These are phyloP conservation scores for Pleurotus platypus DNA, from an alignment of 768 basidiomycete species.

Conservation along the genomic window DNA sequence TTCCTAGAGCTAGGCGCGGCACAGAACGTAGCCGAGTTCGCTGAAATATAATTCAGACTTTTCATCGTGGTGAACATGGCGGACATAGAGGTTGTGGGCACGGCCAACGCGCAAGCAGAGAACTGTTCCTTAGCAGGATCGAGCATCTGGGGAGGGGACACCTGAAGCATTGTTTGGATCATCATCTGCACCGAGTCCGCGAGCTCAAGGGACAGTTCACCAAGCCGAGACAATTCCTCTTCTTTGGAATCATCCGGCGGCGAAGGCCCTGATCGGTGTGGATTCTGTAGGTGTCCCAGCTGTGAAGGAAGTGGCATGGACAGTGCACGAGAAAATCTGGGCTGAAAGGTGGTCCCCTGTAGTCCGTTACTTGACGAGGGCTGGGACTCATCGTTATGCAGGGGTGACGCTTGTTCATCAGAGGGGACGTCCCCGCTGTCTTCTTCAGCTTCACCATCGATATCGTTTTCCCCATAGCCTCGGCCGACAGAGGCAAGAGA, in stretches of 20 bases:
- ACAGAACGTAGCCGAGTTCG: slow-evolving; percentile 66
- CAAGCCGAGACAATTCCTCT: slow-evolving; percentile 39
- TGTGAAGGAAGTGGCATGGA: slow-evolving; percentile 80
- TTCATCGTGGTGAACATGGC: slow-evolving; percentile 91
- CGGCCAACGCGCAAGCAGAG: slow-evolving; percentile 81
- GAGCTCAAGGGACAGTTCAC: slow-evolving; percentile 79
- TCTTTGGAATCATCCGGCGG: slow-evolving; percentile 50
- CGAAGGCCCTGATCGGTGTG: slow-evolving; percentile 65
- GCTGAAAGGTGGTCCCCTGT: neutral
- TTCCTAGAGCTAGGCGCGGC: slow-evolving; percentile 9
- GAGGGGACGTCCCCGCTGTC: neutral
- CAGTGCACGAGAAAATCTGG: slow-evolving; percentile 64
- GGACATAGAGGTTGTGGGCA: slow-evolving; percentile 85
- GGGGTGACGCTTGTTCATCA: neutral
- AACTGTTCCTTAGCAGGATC: slow-evolving; percentile 94
- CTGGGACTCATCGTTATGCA: neutral
- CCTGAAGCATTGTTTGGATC: slow-evolving; percentile 86
- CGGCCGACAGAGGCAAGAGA: slow-evolving; percentile 28
- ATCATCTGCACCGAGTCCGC: slow-evolving; percentile 90
- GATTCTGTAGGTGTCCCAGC: slow-evolving; percentile 73
- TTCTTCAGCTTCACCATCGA: slow-evolving; percentile 1
- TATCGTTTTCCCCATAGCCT: slow-evolving; percentile 2
- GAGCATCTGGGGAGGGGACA: slow-evolving; percentile 85
- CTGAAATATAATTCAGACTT: slow-evolving; percentile 88
- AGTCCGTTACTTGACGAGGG: neutral